Percentiles rank a stretch among this genome's conserved stretches.
Conservation (phyloP, 768 basidiomycete genomes). For the Termitomyces sp. region DNA sequence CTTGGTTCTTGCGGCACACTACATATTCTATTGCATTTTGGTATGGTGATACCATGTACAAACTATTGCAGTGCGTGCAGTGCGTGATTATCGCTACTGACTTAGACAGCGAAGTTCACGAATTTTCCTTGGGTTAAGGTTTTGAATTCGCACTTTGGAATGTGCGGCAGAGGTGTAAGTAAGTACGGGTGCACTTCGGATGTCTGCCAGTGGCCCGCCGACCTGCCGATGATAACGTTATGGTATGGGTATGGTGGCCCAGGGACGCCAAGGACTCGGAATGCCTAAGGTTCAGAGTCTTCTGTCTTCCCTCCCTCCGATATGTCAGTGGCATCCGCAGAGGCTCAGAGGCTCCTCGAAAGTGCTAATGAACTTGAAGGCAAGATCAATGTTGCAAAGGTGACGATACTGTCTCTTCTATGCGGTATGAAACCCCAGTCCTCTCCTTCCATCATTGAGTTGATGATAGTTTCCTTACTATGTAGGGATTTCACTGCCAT, state of each 20-base stretch:
- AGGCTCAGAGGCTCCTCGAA: too few relatives aligned
- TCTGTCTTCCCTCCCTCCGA: background rate
- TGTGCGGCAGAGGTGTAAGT: too few relatives aligned
- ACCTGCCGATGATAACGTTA: too few relatives aligned
- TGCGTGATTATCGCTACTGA: too few relatives aligned
- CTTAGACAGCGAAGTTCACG: too few relatives aligned
- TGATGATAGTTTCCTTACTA: background rate
- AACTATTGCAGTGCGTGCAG: background rate
- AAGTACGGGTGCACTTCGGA: too few relatives aligned
- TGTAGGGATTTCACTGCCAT: background rate
- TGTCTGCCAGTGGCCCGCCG: too few relatives aligned
- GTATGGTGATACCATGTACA: background rate
- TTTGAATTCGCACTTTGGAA: too few relatives aligned
- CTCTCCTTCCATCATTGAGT: background rate
- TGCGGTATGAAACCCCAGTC: background rate
- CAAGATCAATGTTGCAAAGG: too few relatives aligned
- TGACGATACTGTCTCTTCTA: background rate
- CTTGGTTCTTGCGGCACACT: background rate
- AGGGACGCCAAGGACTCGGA: too few relatives aligned
- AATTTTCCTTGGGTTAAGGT: too few relatives aligned
- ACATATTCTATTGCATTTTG: background rate
- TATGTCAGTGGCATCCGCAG: background rate
- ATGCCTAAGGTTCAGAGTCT: background rate
- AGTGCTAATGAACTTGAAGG: background rate
- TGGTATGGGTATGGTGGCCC: too few relatives aligned